Percentiles rank a stretch among this genome's conserved stretches.
Evolutionary conservation across 805 yeast species (phyloP).

Genomic region (Wickerhamiella azymoides): DNA sequence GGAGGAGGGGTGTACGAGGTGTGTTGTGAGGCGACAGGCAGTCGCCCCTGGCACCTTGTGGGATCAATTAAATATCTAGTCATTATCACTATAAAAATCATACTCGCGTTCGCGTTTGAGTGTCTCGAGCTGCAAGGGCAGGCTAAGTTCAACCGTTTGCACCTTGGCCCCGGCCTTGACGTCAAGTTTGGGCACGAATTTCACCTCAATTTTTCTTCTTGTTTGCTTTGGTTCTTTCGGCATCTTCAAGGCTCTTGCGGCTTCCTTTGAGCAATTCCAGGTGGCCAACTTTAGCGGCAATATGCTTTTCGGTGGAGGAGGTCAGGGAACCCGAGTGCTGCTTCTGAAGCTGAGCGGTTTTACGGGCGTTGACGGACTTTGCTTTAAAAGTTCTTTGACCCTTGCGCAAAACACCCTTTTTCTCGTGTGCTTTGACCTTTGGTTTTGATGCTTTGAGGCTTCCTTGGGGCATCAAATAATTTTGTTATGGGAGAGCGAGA

Average conservation of each 20-base stretch:
- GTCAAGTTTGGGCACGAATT: neutral
- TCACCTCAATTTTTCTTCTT: neutral
- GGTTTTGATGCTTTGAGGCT: constrained; percentile 19
- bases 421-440: constrained; percentile 11
- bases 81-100: neutral
- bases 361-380: constrained; percentile 52
- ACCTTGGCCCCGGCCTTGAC: neutral
- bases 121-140: neutral
- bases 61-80: neutral
- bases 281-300: constrained; percentile 87
- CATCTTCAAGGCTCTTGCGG: constrained; percentile 65
- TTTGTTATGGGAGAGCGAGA: too few species aligned
- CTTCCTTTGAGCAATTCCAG: constrained; percentile 83
- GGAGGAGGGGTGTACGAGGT: too few species aligned
- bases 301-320: constrained; percentile 64
- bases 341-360: constrained; percentile 39
- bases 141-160: neutral
- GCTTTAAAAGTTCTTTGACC: constrained; percentile 39
- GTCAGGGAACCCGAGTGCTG: constrained; percentile 40
- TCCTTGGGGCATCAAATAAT: constrained; percentile 27
- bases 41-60: too few species aligned
- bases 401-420: constrained; percentile 34
- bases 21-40: too few species aligned
- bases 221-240: constrained; percentile 31
- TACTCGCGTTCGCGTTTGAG: neutral